These are phyloP conservation scores for Mycosphaerella arachidis DNA, from an alignment of 2,329 filamentous ascomycete genomes.

Conservation along the genomic window DNA sequence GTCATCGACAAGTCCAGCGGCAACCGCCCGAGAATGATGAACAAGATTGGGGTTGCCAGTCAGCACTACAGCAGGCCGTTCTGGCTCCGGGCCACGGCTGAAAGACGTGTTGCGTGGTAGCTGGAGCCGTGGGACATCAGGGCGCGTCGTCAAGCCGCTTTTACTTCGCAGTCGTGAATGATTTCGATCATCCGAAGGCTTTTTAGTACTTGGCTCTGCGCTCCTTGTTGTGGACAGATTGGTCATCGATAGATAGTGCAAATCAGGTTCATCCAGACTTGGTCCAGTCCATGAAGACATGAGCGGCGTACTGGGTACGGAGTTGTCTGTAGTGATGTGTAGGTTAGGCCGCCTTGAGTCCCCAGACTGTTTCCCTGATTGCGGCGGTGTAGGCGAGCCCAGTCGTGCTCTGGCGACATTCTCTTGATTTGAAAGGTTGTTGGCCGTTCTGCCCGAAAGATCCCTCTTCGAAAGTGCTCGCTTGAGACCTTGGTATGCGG, in stretches of 20 bases:
- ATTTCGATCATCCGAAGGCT: neutral
- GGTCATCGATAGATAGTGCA: slow-evolving; percentile 9
- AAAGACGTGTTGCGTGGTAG: slow-evolving; percentile 1
- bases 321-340: slow-evolving; percentile 1
- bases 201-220: slow-evolving; percentile 5
- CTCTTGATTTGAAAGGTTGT: slow-evolving; percentile 9
- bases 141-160: slow-evolving; percentile 1
- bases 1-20: slow-evolving; percentile 2
- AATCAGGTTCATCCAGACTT: slow-evolving; percentile 10
- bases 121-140: neutral
- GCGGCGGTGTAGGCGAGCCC: slow-evolving; percentile 20
- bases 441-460: neutral
- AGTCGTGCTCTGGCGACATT: slow-evolving; percentile 20
- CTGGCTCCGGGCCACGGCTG: neutral
- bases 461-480: slow-evolving; percentile 11
- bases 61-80: neutral
- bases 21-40: slow-evolving; percentile 1
- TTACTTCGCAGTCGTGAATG: slow-evolving; percentile 7
- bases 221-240: slow-evolving; percentile 8
- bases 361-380: slow-evolving; percentile 17
- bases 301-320: slow-evolving; percentile 12
- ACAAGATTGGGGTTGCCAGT: slow-evolving; percentile 4
- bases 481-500: slow-evolving; percentile 8
- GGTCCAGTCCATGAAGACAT: slow-evolving; percentile 7
- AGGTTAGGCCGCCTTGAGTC: slow-evolving; percentile 6